phyloP scores from a whole-genome alignment of 208 protist species.

The Acanthamoeba triangularis region DNA sequence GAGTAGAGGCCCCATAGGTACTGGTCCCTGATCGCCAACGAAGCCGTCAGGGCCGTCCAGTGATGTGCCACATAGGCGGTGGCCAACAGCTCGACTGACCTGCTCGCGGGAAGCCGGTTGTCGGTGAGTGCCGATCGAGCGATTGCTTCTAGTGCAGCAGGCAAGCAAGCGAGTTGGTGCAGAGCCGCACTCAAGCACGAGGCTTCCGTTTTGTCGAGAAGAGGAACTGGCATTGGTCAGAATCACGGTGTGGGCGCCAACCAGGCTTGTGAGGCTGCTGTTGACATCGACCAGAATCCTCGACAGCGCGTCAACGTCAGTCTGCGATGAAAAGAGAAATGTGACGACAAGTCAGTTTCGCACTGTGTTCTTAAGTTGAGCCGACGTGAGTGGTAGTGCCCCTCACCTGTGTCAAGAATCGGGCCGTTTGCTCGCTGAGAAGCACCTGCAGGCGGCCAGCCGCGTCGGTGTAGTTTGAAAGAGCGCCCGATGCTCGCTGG shows the following conservation, averaged over 20 bases:
- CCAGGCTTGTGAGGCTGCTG: not conserved
- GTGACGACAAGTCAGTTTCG: not conserved
- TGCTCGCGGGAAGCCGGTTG: not conserved
- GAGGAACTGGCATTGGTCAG: not conserved
- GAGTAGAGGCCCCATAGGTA: conserved; percentile 14
- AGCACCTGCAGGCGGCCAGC: not conserved
- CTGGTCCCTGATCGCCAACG: not conserved
- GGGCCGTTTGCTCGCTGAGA: not conserved
- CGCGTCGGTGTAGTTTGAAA: not conserved
- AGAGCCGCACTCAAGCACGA: not conserved
- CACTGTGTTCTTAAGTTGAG: not conserved
- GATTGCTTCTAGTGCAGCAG: not conserved
- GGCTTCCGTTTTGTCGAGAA: not conserved
- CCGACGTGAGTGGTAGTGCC: not conserved
- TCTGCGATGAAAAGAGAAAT: not conserved
- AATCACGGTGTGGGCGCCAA: not conserved
- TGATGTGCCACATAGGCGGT: conserved; percentile 12
- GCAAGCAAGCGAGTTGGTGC: not conserved
- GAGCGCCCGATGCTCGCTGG: not conserved
- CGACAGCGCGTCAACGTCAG: not conserved
- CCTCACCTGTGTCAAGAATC: not conserved
- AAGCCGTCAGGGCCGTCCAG: not conserved
- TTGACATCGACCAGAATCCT: not conserved
- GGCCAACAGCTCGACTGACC: not conserved
- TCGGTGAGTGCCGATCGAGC: too few species aligned